Evolutionary conservation across 2,329 filamentous ascomycete species (phyloP), one percentile per base, ranked within the genome.

Genomic region (Byssothecium circinans): DNA sequence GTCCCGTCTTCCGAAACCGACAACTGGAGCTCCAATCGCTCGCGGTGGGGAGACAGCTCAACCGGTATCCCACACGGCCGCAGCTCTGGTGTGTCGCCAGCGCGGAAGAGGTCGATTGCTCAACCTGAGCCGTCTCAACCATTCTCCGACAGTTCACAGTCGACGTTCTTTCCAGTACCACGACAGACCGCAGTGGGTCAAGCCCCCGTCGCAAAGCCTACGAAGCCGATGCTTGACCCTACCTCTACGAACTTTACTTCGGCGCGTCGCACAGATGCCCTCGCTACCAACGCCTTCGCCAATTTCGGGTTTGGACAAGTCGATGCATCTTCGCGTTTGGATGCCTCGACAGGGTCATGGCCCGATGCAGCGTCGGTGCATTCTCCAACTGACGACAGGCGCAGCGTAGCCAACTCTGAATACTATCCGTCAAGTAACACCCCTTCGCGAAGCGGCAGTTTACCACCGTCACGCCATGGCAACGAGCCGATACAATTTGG

Each of bases 1-100:
- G 78, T 88, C 50, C 78, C 82, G 36, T 82, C 84, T 34, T 88
- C 87, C 8, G 85, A 89, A 61, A 81, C 82, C 15, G 85, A 88
- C 57, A 75, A 78, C 38, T 88, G 85, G 83, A 71, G 70, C 42
- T 75, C 75, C 37, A 72, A 76, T 42, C 77, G 74, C 53, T 73
- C 78, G 30, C 79, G 81, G 14, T 90, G 87, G 87, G 80, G 79
- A 53, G 80, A 83, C 37, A 56, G 47, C 11, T 47, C 62, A 12
- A 52, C 66, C 14, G 60, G 56, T 39, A 51, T 67, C 12, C 58
- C 67, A n/a, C 65, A 71, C 37, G 60, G 54, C 20, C 64, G 68
- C 40, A 68, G 62, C 49, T 62, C 63, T 23, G 72, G 71, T 29
- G 64, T 64, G 19, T 69, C 68, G 27, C 68, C 69, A 5, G 63